Evolutionary conservation across 768 basidiomycete species (phyloP), one percentile per base, ranked within the genome.

Genomic region (Lactifluus echinatus): DNA sequence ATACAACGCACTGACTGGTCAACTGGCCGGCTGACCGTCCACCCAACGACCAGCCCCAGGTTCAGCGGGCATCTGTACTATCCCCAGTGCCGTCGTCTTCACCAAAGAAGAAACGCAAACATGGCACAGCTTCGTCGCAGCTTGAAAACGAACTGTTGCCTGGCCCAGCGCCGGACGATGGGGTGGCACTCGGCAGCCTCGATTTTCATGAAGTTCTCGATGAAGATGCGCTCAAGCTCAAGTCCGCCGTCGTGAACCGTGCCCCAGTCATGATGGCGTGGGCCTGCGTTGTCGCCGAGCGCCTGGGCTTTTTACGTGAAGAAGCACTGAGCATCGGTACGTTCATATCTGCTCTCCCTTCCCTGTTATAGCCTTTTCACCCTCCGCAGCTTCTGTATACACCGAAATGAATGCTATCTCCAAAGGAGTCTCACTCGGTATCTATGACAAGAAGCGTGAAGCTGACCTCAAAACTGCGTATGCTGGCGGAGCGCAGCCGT

Each of bases 261-360:
- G 94, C 95, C 1, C 95, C 95, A 0, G 76, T 97, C 44, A 89
- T 97, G 89, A 93, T 85, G 54, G 92, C 88, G 2, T 98, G 95
- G 95, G 83, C 91, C 2, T 87, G 79, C 50, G 71, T 91, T 33
- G 89, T 97, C 26, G 87, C 90, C 3, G 89, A 92, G 64, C 77
- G 84, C 37, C 75, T 96, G 60, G 89, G 93, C 2, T 98, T 98
- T 69, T 79, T 83, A 50, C 76, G 86, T 57, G 84, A 90, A 65
- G 95, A 98, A 72, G 90, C 95, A 2, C 73, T 98, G 39, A 93
- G 90, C 61, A 89, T 98, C 54, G 93, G 93, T 87, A 62, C 31
- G 76, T 6, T 21, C 23, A 26, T 6, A 8, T 8, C 26, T n/a
- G 0, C 6, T 28, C 15, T 45, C 17, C 10, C n/a, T 24, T n/a